Percentiles rank a stretch among this genome's conserved stretches.
Evolutionary conservation across 2,329 filamentous ascomycete species (phyloP).

Genomic region (Hymenoscyphus linearis): DNA sequence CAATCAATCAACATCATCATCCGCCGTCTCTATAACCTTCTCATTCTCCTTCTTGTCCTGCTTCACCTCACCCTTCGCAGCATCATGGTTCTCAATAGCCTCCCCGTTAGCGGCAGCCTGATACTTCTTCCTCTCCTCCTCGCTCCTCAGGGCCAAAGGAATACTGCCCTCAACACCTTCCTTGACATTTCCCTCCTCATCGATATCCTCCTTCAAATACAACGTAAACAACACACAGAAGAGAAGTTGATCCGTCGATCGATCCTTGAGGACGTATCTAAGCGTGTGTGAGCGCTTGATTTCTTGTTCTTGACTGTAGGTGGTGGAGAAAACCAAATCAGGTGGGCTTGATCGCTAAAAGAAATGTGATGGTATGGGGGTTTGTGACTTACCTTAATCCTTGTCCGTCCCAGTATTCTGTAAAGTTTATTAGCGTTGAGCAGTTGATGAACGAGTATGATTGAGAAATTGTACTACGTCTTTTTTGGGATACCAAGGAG

Average conservation of each 20-base stretch:
- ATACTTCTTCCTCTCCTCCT: constrained; percentile 14
- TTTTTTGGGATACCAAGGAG: neutral
- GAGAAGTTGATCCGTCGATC: constrained; percentile 65
- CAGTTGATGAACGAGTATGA: too few species aligned
- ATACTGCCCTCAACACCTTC: constrained; percentile 29
- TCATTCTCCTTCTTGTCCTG: constrained; percentile 6
- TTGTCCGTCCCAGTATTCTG: constrained; percentile 71
- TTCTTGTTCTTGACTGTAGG: constrained; percentile 1
- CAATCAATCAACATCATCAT: constrained; percentile 27
- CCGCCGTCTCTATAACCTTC: constrained; percentile 17
- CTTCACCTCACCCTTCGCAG: constrained; percentile 10
- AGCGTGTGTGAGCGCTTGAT: constrained; percentile 67
- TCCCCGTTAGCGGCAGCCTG: constrained; percentile 9
- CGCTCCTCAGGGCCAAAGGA: constrained; percentile 22
- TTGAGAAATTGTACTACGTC: neutral
- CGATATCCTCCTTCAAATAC: constrained; percentile 61
- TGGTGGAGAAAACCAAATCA: constrained; percentile 25
- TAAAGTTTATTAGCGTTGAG: too few species aligned
- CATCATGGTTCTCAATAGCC: constrained; percentile 10
- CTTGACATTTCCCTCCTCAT: constrained; percentile 53
- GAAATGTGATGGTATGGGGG: constrained; percentile 9
- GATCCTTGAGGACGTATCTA: constrained; percentile 89
- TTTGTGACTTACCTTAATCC: constrained; percentile 56
- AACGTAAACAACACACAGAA: constrained; percentile 79
- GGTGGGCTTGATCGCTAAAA: constrained; percentile 13